Conservation (phyloP, 129 eudicot genomes). For the sunflower (Helianthus annuus) region DNA sequence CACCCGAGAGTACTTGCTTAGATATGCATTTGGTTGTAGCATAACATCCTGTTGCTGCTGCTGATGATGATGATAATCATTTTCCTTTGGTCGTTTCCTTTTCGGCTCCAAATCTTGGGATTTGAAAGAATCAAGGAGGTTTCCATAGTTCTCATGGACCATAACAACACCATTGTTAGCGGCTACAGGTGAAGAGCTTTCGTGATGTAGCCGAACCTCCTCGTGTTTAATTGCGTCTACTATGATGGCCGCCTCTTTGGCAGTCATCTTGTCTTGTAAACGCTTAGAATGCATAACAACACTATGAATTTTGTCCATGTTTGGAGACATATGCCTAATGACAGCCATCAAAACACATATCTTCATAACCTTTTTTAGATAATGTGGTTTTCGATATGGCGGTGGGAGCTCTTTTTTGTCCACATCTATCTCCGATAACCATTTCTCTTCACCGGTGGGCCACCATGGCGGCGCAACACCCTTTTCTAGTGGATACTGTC, state of each 20-base stretch:
- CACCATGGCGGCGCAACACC: constrained; percentile 84
- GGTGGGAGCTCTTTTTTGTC: constrained; percentile 52
- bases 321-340: constrained; percentile 55
- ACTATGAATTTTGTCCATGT: constrained; percentile 63
- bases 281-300: constrained; percentile 72
- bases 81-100: no score
- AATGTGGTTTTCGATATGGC: constrained; percentile 77
- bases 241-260: constrained; percentile 37
- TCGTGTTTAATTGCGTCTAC: no score
- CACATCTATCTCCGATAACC: constrained; percentile 41
- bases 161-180: no score
- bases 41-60: no score
- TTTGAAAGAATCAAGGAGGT: no score
- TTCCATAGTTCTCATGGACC: no score
- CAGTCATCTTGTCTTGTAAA: constrained; percentile 76
- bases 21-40: no score
- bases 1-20: no score
- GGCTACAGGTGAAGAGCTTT: no score
- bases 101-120: no score
- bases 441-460: constrained; percentile 73
- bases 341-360: constrained; percentile 73
- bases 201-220: no score
- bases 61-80: no score
- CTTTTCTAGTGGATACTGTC: constrained; percentile 73
- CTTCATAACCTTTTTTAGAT: constrained; percentile 72